Evolutionary conservation across 495 filamentous ascomycete species (phyloP), one percentile per base, ranked within the genome.

Genomic region (Haplographium delicatum): DNA sequence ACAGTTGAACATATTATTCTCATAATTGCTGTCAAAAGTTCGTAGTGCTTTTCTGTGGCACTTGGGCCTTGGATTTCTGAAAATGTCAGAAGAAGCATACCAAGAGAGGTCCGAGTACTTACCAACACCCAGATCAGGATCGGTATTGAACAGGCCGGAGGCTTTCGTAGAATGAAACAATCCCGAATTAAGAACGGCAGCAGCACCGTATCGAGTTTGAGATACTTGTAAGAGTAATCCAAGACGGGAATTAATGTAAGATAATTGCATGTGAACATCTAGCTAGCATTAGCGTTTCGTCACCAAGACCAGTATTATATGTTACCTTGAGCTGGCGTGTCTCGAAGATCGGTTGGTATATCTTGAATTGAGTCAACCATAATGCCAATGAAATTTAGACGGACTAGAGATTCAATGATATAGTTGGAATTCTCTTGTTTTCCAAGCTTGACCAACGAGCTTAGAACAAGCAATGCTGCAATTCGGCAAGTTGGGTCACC

Each of bases 51-150:
- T 44, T 77, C 79, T 4, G 95, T 70, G 3, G 89, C 83, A 46
- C 77, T 72, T 9, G 81, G 76, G 54, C 88, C 82, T 24, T 85
- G 31, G 38, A 58, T 59, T 48, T 59, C 81, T 61, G 84, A 78
- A 53, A 81, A 80, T 78, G 43, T 39, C 40, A 55, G 33, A 13
- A 9, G 25, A 50, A n/a, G 35, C 43, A 28, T 4, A 41, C 39
- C 19, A 51, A 41, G n/a, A 63, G 49, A 31, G 65, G 50, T 33
- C 62, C 43, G 37, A 31, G n/a, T n/a, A 71, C 80, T 60, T 55
- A 87, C 84, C 82, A 53, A 91, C 76, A 22, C 90, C 89, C 50
- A 97, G 80, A 65, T 99, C 93, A 4, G 94, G 91, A 66, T 99
- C 93, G 19, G 83, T 83, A n/a, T 82, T 77, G 63, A 97, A 97